These are phyloP conservation scores for Neoscytalidium dimidiatum DNA, from an alignment of 2,329 filamentous ascomycete species.

Conservation along the genomic window DNA sequence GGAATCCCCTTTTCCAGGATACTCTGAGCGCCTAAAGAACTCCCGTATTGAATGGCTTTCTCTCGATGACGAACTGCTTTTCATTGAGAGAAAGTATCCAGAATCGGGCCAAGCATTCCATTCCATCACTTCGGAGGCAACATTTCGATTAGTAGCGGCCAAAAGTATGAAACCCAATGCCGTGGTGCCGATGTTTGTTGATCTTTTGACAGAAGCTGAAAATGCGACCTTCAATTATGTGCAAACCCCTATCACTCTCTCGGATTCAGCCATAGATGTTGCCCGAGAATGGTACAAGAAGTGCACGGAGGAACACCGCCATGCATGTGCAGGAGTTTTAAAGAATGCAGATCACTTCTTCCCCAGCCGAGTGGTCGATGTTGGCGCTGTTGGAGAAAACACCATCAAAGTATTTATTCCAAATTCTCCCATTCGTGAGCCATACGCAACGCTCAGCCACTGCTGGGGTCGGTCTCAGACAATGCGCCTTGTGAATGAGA, in stretches of 20 bases:
- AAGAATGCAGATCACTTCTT: not conserved
- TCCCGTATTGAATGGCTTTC: not conserved
- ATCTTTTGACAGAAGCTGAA: not conserved
- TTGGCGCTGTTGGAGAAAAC: not conserved
- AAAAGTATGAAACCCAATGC: not conserved
- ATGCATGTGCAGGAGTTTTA: not conserved
- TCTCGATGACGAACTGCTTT: slow-evolving; percentile 1
- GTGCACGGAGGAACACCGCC: not conserved
- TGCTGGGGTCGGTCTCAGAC: slow-evolving; percentile 8
- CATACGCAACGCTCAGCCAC: slow-evolving; percentile 5
- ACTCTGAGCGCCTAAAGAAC: not conserved
- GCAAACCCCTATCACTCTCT: not conserved
- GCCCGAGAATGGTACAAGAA: not conserved
- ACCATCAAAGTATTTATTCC: not conserved
- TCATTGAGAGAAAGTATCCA: not conserved
- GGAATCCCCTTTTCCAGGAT: not conserved
- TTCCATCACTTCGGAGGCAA: not conserved
- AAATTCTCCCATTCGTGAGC: not conserved
- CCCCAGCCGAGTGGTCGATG: not conserved
- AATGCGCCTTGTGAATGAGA: not conserved
- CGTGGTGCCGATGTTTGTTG: not conserved
- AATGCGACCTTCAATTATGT: not conserved
- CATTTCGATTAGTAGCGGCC: not conserved
- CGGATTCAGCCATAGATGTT: not conserved
- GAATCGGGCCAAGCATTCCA: not conserved